These are phyloP conservation scores for Fusarium lateritium DNA, from an alignment of 2,329 filamentous ascomycete species.

Conservation along the genomic window DNA sequence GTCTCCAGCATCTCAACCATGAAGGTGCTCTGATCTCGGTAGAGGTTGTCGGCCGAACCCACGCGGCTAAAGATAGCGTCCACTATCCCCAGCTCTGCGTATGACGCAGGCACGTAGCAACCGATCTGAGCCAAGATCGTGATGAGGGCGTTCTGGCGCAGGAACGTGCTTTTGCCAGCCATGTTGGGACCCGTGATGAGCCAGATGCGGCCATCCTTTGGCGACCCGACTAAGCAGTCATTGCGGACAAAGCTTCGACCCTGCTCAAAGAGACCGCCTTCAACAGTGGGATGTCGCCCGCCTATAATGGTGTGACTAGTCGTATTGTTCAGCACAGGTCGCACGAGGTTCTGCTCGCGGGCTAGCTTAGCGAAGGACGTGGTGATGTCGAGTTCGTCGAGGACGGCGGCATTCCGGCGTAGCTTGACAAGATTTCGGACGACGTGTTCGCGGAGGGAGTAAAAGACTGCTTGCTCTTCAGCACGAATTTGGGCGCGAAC, in stretches of 20 bases:
- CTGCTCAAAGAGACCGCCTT: constrained; percentile 82
- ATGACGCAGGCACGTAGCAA: constrained; percentile 90
- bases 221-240: constrained; percentile 84
- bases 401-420: constrained; percentile 88
- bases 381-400: constrained; percentile 93
- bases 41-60: constrained; percentile 96
- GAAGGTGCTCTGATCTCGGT: constrained; percentile 94
- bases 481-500: constrained; percentile 81
- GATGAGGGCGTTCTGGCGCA: constrained; percentile 95
- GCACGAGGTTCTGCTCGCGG: constrained; percentile 77
- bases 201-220: constrained; percentile 75
- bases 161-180: constrained; percentile 96
- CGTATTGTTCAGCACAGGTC: constrained; percentile 78
- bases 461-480: constrained; percentile 88
- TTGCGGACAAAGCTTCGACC: constrained; percentile 88
- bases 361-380: constrained; percentile 89
- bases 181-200: constrained; percentile 92
- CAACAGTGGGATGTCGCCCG: constrained; percentile 93
- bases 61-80: constrained; percentile 96
- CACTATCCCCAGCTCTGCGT: constrained; percentile 90
- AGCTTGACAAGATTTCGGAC: constrained; percentile 87
- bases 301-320: constrained; percentile 83
- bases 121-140: constrained; percentile 94
- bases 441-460: constrained; percentile 79
- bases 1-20: constrained; percentile 99